A percentile compares a stretch with the other conserved stretches of the same genome.
phyloP scores from a whole-genome alignment of 2,329 filamentous ascomycete genomes.

The Westerdykella sp. region DNA sequence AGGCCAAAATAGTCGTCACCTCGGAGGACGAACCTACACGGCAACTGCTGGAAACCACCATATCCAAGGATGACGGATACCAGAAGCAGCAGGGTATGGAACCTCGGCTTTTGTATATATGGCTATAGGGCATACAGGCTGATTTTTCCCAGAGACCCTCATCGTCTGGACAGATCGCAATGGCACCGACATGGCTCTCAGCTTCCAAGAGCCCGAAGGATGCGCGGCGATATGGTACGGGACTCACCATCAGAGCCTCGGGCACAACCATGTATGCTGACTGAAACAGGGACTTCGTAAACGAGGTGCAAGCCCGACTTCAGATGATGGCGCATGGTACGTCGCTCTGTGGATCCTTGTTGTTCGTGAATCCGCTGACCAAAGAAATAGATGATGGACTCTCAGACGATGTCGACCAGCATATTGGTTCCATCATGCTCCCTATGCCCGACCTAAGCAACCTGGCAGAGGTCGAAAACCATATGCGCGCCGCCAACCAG shows the following conservation, averaged over 20 bases:
- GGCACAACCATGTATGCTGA: conserved; percentile 10
- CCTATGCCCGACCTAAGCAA: conserved; percentile 76
- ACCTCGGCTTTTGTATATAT: neutral
- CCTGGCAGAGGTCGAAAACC: conserved; percentile 74
- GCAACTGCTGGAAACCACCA: conserved; percentile 79
- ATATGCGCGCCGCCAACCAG: conserved; percentile 71
- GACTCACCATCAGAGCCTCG: conserved; percentile 8
- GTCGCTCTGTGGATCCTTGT: conserved; percentile 7
- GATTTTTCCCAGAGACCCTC: conserved; percentile 65
- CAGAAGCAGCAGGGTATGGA: conserved; percentile 89
- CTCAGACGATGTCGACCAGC: conserved; percentile 80
- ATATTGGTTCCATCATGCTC: conserved; percentile 63
- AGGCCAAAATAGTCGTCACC: conserved; percentile 82
- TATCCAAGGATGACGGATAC: conserved; percentile 90
- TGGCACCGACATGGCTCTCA: conserved; percentile 92
- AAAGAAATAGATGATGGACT: conserved; percentile 64
- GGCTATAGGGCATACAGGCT: conserved; percentile 8
- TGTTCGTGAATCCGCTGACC: neutral
- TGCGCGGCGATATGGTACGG: conserved; percentile 84
- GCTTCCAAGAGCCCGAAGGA: conserved; percentile 94
- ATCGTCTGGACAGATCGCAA: conserved; percentile 96
- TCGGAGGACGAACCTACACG: conserved; percentile 87
- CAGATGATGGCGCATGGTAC: conserved; percentile 58
- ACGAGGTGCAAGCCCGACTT: conserved; percentile 72
- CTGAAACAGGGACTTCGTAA: conserved; percentile 77